These are phyloP conservation scores for Microdochium paspali DNA, from an alignment of 2,329 filamentous ascomycete genomes.

Conservation along the genomic window DNA sequence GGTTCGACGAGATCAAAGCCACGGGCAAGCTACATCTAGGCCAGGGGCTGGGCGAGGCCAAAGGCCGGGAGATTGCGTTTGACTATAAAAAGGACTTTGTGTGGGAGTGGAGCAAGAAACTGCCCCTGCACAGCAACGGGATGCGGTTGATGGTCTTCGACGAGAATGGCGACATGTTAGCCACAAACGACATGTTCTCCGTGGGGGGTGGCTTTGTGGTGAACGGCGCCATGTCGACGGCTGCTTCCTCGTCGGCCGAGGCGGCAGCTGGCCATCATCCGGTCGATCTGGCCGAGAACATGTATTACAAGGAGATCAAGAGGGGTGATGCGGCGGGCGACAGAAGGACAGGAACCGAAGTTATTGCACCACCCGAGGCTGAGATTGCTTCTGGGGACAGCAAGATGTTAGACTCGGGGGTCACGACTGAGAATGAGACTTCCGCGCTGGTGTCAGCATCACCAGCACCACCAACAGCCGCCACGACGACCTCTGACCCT, in stretches of 20 bases:
- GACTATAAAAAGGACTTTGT: conserved; percentile 38
- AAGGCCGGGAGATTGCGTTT: conserved; percentile 36
- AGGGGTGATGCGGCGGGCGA: conserved; percentile 35
- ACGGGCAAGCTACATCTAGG: conserved; percentile 33
- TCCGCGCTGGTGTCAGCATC: background rate
- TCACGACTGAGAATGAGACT: no score
- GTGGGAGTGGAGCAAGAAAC: conserved; percentile 41
- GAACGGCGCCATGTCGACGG: conserved; percentile 36
- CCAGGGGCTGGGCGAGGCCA: conserved; percentile 25
- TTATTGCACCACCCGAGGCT: conserved; percentile 24
- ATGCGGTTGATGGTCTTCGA: conserved; percentile 43
- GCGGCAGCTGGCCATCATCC: conserved; percentile 23
- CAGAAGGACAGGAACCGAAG: conserved; percentile 30
- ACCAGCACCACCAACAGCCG: conserved; percentile 5
- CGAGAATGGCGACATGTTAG: conserved; percentile 32
- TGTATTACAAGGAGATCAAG: conserved; percentile 42
- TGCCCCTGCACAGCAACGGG: conserved; percentile 41
- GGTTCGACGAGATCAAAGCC: conserved; percentile 35
- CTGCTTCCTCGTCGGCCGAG: conserved; percentile 9
- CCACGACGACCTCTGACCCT: conserved; percentile 5
- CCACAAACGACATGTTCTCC: conserved; percentile 40
- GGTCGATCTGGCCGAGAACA: conserved; percentile 38
- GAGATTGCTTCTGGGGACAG: conserved; percentile 5
- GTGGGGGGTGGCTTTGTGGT: conserved; percentile 43
- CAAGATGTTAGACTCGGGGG: background rate